Evolutionary conservation across 2,329 filamentous ascomycete species (phyloP), one percentile per base, ranked within the genome.

Genomic region (Ceratocystis alfenasii): DNA sequence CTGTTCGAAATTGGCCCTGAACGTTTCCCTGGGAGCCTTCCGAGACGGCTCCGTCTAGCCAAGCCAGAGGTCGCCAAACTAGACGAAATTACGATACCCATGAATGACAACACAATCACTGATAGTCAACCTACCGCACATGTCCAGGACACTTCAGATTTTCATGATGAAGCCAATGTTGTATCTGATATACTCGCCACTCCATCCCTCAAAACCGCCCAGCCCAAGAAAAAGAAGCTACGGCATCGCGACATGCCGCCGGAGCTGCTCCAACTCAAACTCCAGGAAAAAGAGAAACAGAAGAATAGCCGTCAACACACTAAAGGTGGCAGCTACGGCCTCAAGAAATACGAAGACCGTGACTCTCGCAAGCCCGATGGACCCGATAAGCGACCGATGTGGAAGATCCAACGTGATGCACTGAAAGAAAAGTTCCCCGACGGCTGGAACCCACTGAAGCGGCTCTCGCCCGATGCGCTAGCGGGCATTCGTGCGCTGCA

Each of bases 401-500:
- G 94, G 94, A 81, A 83, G 73, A 74, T 83, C 15, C 88, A 96
- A 70, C 96, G 96, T 74, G 78, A 77, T 1, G 87, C 85, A 0
- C 76, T 95, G 45, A 83, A 86, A 71, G 75, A 83, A 68, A 99
- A 97, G 72, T 94, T 96, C 69, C 84, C 84, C 1, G 83, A 87
- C 6, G 85, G 87, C 8, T 99, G 93, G 92, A 81, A 81, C 33
- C 93, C 94, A 36, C 82, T 83, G 62, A 96, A 95, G 75, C 87
- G 87, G 67, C 81, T 99, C 8, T 97, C 94, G 0, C 94, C 94
- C 0, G 93, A 97, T 74, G 90, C 92, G 0, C 79, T 96, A 41
- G 87, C 89, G n/a, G 92, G 91, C 53, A 95, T 99, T 70, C 86
- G 91, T 53, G 87, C 89, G 22, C 79, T 99, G 44, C 85, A 96